Base-by-base conservation (phyloP, 768 basidiomycete species). In the Cystobasidium onofrii region DNA sequence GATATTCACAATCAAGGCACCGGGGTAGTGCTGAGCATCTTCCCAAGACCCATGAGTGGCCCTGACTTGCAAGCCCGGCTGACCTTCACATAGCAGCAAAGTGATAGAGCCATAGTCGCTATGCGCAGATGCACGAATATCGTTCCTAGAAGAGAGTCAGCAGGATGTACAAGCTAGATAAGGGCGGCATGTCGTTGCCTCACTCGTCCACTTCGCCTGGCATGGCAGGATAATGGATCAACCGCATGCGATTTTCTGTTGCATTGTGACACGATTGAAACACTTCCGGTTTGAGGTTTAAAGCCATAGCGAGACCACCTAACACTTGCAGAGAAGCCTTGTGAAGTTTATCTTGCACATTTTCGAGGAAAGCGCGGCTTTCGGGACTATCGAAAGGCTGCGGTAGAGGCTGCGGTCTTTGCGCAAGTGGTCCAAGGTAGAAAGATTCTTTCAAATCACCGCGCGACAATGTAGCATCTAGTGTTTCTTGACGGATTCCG, bases 371-470 rank as follows among this genome's bases (percentile, higher is more conserved):
- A 50, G 34, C 36, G 12, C 36, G 41, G 46, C 20, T 52, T 27
- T 46, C 39, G 1, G 39, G 23, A 23, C 44, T 31, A 15, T 23
- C 31, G 39, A 64, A 41, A 46, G 36, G 41, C 31, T 23, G 36
- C 17, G 65, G 65, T 50, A 52, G 44, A 31, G n/a, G 7, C 46
- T 67, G 65, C 46, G 7, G 43, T 17, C 20, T 46, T 44, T 67
- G 41, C 1, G 41, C 27, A 31, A 52, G 46, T 29, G 29, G 65
- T 41, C 39, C 39, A 36, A 67, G 44, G 31, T 67, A 67, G 44
- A 67, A 52, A 15, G 65, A 67, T 31, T 67, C 65, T 67, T 67
- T 67, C 15, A 67, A 31, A 23, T 67, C 65, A 20, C 65, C 65
- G 6, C 44, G 46, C 9, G 65, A 20, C 13, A 67, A 29, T 15